Percentiles rank a stretch among this genome's conserved stretches.
phyloP scores from a whole-genome alignment of 2,329 filamentous ascomycete species.

The Monilinia polystroma region DNA sequence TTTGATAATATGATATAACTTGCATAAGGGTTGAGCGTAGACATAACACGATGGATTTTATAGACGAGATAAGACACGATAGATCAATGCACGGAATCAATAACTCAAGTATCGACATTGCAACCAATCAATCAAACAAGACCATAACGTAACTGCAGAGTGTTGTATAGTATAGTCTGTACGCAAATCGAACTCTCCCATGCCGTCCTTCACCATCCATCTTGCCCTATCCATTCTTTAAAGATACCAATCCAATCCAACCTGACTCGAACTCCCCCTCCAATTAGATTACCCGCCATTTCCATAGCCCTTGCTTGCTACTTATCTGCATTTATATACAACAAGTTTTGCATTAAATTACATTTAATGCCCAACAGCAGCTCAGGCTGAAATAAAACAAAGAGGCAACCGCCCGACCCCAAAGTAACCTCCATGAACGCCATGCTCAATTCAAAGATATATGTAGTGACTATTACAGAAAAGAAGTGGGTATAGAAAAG shows the following conservation, averaged over 20 bases:
- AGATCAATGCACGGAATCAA: not conserved
- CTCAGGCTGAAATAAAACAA: not conserved
- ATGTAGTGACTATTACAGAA: not conserved
- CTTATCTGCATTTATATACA: constrained; percentile 7
- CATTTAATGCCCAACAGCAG: not conserved
- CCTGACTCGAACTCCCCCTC: not conserved
- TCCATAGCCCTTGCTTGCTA: not conserved
- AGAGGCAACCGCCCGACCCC: not conserved
- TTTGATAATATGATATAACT: not conserved
- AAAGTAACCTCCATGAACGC: not conserved
- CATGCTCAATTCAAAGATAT: constrained; percentile 10
- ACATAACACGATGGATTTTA: not conserved
- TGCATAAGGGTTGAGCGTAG: not conserved
- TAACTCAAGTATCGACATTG: not conserved
- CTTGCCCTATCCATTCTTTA: not conserved
- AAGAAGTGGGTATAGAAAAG: constrained; percentile 14
- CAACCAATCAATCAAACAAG: not conserved
- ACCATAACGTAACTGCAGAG: not conserved
- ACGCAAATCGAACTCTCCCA: not conserved
- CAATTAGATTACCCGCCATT: not conserved
- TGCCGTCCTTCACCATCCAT: not conserved
- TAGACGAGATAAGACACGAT: not conserved
- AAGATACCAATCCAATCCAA: not conserved
- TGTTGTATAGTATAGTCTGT: not conserved
- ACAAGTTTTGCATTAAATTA: not conserved